Percentiles rank a stretch among this genome's conserved stretches.
Conservation (phyloP, 768 basidiomycete genomes). For the Gloeopeniophorella convolvens region DNA sequence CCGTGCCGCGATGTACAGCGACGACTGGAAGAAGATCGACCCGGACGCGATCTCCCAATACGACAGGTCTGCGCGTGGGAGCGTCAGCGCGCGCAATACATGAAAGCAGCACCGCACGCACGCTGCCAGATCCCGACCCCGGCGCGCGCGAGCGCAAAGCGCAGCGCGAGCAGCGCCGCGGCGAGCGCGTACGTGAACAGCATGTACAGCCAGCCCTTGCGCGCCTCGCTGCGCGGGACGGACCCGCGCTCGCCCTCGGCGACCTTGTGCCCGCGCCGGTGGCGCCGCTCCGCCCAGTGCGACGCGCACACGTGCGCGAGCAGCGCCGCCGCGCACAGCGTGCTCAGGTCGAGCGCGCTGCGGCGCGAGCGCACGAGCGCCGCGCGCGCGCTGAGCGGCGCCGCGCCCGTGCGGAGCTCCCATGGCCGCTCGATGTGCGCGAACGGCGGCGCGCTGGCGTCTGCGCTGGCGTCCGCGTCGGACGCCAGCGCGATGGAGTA, state of each 20-base stretch:
- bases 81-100: not conserved
- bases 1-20: constrained; percentile 82
- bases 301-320: constrained; percentile 76
- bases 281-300: constrained; percentile 61
- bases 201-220: constrained; percentile 56
- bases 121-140: constrained; percentile 64
- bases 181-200: constrained; percentile 55
- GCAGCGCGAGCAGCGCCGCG: constrained; percentile 41
- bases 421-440: constrained; percentile 80
- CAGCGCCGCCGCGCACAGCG: constrained; percentile 73
- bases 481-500: constrained; percentile 44
- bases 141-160: constrained; percentile 36
- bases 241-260: constrained; percentile 68
- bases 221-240: constrained; percentile 67
- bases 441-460: constrained; percentile 38
- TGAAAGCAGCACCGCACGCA: constrained; percentile 26
- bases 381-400: constrained; percentile 40
- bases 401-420: constrained; percentile 39
- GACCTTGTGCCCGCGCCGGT: constrained; percentile 33
- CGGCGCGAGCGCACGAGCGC: constrained; percentile 65
- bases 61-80: constrained; percentile 53
- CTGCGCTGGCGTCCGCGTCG: constrained; percentile 24
- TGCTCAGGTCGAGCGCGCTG: constrained; percentile 71
- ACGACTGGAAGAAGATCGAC: constrained; percentile 84
- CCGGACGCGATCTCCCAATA: constrained; percentile 66